Evolutionary conservation across 1,284 basidiomycete genomes (phyloP).

Genomic region (Leccinum pachyderme): DNA sequence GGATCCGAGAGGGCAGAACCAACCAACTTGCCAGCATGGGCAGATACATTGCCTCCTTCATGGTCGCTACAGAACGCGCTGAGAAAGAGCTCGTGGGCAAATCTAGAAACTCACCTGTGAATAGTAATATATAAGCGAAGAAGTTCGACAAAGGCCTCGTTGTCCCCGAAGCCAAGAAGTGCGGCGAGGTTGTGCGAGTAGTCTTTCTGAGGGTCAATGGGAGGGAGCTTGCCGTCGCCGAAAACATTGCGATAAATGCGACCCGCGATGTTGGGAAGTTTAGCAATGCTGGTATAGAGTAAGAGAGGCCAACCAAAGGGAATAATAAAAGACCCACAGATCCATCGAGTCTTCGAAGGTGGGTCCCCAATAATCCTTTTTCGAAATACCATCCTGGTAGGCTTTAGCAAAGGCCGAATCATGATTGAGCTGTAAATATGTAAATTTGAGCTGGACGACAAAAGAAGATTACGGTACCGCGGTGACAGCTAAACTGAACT

Average conservation of each 20-base stretch:
- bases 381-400: conserved; percentile 89
- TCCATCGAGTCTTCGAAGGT: conserved; percentile 98
- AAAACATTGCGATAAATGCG: conserved; percentile 97
- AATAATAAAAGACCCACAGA: conserved; percentile 51
- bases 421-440: conserved; percentile 75
- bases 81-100: background rate
- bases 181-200: conserved; percentile 92
- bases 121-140: conserved; percentile 97
- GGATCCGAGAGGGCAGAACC: conserved; percentile 98
- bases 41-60: conserved; percentile 98
- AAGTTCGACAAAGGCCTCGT: conserved; percentile 89
- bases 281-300: conserved; percentile 70
- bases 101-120: conserved; percentile 58
- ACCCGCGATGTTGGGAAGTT: conserved; percentile 95
- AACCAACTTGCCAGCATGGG: conserved; percentile 95
- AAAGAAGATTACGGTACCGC: conserved; percentile 57
- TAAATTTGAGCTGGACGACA: background rate
- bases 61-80: conserved; percentile 65
- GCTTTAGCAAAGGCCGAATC: conserved; percentile 97
- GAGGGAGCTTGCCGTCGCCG: conserved; percentile 84
- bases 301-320: conserved; percentile 9
- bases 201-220: conserved; percentile 87
- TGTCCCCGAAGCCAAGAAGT: conserved; percentile 91
- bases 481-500: conserved; percentile 92
- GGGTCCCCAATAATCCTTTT: conserved; percentile 97